Evolutionary conservation across 352 stramenopile genomes (phyloP), one percentile per base, ranked within the genome.

Genomic region (Thraustochytrium sp.): DNA sequence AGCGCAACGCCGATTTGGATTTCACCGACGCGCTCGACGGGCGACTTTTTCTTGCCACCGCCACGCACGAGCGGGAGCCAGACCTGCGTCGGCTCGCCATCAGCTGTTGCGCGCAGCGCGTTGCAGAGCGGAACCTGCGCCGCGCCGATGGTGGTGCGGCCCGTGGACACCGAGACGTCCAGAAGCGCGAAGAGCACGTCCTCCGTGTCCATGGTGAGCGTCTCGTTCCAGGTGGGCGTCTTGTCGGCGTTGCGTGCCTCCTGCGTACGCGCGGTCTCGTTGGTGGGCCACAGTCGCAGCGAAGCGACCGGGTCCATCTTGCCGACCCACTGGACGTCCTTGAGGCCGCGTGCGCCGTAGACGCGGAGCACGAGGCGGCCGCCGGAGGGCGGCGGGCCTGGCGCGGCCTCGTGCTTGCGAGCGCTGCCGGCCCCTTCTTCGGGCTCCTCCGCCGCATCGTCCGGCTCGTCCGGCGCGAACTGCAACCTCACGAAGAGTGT

Each of bases 311-410:
- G 68, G 13, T 61, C 53, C 68, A 80, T 80, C 23, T 80, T 80
- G 18, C 68, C 68, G 26, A 80, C 3, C 68, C 68, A 80, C 42
- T 80, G 31, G 3, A 80, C 68, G 16, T 80, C 68, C 11, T 42
- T 46, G 68, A 80, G 68, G 13, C 68, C 68, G 8, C 68, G 26
- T 63, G 68, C 68, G 5, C 2, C 51, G 5, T n/a, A 16, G n/a
- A 80, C 51, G 44, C 26, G 31, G 34, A 80, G 31, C 13, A 75
- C 4, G 16, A 80, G 26, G 11, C 62, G 36, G 16, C 62, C 62
- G 26, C 37, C 40, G 23, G 2, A 36, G 23, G 21, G 3, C 3
- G 38, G 62, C 40, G 38, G 38, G 1, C 1, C 31, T 8, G 38
- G 2, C 40, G 63, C 61, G 40, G 21, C 61, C 26, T 11, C n/a